These are phyloP conservation scores for Knoxia roxburghii DNA, from an alignment of 257 asterid genomes.

Conservation along the genomic window DNA sequence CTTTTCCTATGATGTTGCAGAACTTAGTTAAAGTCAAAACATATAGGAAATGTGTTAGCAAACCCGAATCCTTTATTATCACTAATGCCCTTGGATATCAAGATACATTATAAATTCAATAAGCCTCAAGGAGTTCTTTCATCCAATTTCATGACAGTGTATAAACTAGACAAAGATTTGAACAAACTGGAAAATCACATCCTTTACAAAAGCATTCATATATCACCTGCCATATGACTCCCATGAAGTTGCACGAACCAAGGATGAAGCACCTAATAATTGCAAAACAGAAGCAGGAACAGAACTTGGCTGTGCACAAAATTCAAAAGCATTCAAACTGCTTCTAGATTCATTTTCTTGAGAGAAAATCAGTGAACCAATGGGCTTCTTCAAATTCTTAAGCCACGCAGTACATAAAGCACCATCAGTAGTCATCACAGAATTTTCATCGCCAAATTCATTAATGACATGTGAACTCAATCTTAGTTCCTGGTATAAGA, in stretches of 20 bases:
- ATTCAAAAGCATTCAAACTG: constrained; percentile 35
- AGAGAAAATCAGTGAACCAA: constrained; percentile 54
- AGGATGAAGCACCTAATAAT: constrained; percentile 74
- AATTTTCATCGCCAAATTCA: constrained; percentile 72
- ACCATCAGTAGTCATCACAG: constrained; percentile 68
- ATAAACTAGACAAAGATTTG: neutral
- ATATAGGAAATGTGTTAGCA: neutral
- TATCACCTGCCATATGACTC: constrained; percentile 93
- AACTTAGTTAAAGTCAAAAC: neutral
- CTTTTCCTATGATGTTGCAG: neutral
- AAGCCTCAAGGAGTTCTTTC: neutral
- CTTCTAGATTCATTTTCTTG: constrained; percentile 50
- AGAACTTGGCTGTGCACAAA: constrained; percentile 73
- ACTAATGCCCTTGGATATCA: neutral
- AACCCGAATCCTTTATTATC: neutral
- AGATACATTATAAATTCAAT: neutral
- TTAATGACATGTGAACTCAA: constrained; percentile 62
- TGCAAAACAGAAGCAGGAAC: constrained; percentile 83
- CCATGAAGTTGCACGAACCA: constrained; percentile 93
- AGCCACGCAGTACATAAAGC: constrained; percentile 75
- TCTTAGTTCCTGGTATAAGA: constrained; percentile 67
- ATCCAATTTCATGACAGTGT: neutral
- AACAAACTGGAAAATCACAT: neutral
- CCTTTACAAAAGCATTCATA: neutral
- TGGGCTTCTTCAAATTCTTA: constrained; percentile 55